Base-by-base conservation (phyloP, 1,139 yeast species). In the Pichia sp. region DNA sequence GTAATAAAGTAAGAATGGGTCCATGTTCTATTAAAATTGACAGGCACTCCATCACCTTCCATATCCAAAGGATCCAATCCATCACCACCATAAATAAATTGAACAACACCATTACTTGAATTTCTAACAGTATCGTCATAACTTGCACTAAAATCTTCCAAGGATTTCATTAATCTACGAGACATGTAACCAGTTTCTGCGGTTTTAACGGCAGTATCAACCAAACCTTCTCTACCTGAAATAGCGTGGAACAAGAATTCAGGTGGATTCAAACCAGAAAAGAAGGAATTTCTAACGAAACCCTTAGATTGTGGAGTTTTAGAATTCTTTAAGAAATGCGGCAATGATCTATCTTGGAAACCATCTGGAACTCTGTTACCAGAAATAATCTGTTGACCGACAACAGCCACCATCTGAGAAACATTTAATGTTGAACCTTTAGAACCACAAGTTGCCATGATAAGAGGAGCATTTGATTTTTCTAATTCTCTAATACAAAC, bases 361-460 rank as follows among this genome's bases (percentile, higher is more conserved):
- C 99, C 99, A 74, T 94, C 96, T 23, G 98, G 98, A 55, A 94
- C 98, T 76, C 99, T 96, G 62, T 87, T 86, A 66, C 99, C 99
- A 5, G 96, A 82, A 58, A 94, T 94, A 71, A 94, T 94, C 66
- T 94, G 99, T 68, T 94, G 99, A 48, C 99, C 99, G 41, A 94
- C 99, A 63, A 94, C 97, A 0, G 99, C 98, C 74, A 94, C 98
- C 99, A 94, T 94, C 69, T 94, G 99, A 10, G 98, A 92, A 37
- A 94, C 98, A 65, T 94, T 94, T 54, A 94, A 77, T 0, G 97
- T 89, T 35, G 98, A 92, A 66, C 98, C 99, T 66, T 94, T 94
- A 41, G 98, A 92, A 56, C 99, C 99, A 76, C 98, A 92, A 1
- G 96, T 87, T 10, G 98, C 97, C 99, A 94, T 94, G 62, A 94